These are phyloP conservation scores for Exophiala sp. DNA, from an alignment of 2,329 filamentous ascomycete species.

Conservation along the genomic window DNA sequence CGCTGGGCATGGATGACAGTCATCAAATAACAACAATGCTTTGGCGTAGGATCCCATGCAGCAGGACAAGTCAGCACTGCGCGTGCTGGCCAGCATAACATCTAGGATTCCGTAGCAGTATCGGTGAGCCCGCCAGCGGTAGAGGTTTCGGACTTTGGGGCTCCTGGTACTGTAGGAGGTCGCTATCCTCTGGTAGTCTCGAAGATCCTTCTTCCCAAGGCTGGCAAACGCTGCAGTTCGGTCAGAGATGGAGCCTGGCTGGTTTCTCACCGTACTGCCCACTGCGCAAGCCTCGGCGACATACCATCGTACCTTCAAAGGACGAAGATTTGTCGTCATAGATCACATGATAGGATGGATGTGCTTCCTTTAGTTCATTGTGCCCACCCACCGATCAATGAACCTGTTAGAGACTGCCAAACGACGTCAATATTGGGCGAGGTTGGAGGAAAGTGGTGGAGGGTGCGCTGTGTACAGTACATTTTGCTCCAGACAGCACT, in stretches of 20 bases:
- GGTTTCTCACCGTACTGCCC: not conserved
- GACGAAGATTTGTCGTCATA: not conserved
- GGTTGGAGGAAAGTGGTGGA: not conserved
- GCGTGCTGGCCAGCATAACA: not conserved
- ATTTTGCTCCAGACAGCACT: conserved; percentile 7
- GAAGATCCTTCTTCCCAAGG: not conserved
- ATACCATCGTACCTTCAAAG: not conserved
- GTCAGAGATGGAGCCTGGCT: not conserved
- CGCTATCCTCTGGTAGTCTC: no score
- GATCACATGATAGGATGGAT: not conserved
- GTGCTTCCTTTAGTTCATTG: no score
- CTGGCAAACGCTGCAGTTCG: not conserved
- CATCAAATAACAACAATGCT: not conserved
- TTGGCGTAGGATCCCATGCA: not conserved
- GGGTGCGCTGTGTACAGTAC: conserved; percentile 9
- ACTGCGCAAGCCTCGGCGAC: not conserved
- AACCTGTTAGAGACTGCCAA: not conserved
- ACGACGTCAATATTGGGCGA: not conserved
- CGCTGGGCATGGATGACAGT: not conserved
- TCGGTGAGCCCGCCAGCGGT: not conserved
- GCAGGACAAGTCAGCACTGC: not conserved
- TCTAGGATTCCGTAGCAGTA: not conserved
- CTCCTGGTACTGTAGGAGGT: not conserved
- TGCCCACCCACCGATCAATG: no score
- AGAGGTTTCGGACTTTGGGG: not conserved